These are phyloP conservation scores for Phytopythium oedochilum DNA, from an alignment of 352 stramenopile genomes.

Conservation along the genomic window DNA sequence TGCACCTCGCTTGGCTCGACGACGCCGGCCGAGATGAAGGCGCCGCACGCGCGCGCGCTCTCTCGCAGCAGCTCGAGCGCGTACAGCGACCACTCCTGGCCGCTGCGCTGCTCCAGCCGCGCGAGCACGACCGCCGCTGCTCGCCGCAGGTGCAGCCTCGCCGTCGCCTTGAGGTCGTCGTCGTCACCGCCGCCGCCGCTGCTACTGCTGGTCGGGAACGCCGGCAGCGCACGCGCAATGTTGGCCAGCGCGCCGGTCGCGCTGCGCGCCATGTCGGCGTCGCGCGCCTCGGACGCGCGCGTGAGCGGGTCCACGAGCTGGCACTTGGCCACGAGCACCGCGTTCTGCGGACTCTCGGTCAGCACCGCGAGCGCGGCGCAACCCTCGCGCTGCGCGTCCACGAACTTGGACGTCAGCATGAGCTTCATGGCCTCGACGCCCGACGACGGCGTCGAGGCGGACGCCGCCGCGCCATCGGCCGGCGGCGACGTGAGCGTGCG, in stretches of 20 bases:
- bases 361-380: constrained; percentile 67
- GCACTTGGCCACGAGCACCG: constrained; percentile 46
- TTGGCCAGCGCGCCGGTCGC: constrained; percentile 64
- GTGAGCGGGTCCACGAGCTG: constrained; percentile 55
- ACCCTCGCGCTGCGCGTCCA: constrained; percentile 71
- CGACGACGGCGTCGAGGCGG: constrained; percentile 52
- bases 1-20: constrained; percentile 16
- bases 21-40: constrained; percentile 25
- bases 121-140: constrained; percentile 37
- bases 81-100: constrained; percentile 37
- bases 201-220: too few species aligned
- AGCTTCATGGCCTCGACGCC: constrained; percentile 83
- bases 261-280: constrained; percentile 66
- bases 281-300: constrained; percentile 31
- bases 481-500: constrained; percentile 43
- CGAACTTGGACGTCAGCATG: constrained; percentile 72
- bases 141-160: constrained; percentile 27
- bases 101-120: constrained; percentile 40
- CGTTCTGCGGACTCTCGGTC: constrained; percentile 59
- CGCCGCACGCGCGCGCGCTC: constrained; percentile 50
- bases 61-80: constrained; percentile 73
- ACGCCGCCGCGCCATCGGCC: too few species aligned
- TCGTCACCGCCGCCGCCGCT: background rate
- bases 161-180: background rate
- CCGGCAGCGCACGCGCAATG: constrained; percentile 46